Evolutionary conservation across 2,329 filamentous ascomycete species (phyloP).

Genomic region (Myriosclerotinia duriaeana): DNA sequence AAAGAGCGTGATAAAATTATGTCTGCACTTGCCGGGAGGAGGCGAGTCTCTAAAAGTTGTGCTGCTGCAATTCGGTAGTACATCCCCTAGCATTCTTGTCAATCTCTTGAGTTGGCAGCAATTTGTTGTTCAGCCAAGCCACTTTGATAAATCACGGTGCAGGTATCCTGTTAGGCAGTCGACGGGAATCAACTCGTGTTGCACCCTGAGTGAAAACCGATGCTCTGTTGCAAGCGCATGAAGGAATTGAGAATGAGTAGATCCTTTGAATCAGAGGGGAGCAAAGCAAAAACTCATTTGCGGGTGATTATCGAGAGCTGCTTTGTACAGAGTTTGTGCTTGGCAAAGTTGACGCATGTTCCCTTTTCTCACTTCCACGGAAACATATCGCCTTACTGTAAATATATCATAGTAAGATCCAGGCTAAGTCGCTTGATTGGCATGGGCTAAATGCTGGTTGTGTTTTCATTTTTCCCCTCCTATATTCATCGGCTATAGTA

Average conservation of each 20-base stretch:
- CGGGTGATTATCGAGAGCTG: background rate
- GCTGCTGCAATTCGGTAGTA: background rate
- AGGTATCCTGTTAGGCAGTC: background rate
- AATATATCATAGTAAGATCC: background rate
- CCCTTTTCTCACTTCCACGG: background rate
- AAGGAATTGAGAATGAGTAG: background rate
- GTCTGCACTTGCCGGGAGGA: background rate
- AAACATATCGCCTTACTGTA: too few species aligned
- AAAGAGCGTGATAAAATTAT: background rate
- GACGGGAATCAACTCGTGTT: background rate
- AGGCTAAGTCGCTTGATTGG: background rate
- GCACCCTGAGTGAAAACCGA: background rate
- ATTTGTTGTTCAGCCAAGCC: background rate
- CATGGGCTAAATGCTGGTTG: background rate
- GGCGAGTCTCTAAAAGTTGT: background rate
- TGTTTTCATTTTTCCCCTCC: background rate
- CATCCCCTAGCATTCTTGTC: background rate
- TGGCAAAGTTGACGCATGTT: background rate
- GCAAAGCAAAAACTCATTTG: background rate
- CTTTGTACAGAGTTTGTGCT: background rate
- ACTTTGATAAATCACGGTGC: background rate
- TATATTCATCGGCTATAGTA: background rate
- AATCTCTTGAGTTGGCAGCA: background rate
- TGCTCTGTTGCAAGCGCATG: background rate
- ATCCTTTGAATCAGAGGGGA: background rate